Conservation (phyloP, 1,284 basidiomycete species). For the Moniliella sp. region DNA sequence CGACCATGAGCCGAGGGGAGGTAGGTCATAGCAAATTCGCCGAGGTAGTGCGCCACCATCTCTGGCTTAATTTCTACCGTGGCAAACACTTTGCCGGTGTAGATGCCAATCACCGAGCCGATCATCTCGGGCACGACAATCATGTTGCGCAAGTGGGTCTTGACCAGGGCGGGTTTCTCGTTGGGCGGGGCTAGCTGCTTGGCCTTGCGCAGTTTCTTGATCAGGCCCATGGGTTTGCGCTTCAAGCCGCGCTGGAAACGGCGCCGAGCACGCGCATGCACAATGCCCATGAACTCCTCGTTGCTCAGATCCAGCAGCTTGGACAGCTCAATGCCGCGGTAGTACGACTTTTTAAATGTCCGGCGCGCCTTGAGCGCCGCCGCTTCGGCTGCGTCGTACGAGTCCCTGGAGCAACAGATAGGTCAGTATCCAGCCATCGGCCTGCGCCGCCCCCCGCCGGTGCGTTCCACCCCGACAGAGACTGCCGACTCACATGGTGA, state of each 20-base stretch:
- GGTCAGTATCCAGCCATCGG: no score
- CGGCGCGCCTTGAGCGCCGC: conserved; percentile 50
- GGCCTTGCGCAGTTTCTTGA: conserved; percentile 97
- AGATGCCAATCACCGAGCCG: conserved; percentile 46
- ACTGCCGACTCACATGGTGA: no score
- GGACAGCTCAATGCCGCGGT: conserved; percentile 71
- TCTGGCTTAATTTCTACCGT: conserved; percentile 97
- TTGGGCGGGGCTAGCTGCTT: conserved; percentile 96
- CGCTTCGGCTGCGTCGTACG: conserved; percentile 34
- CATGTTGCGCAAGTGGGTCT: conserved; percentile 98
- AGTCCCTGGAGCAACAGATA: no score
- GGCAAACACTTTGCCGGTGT: conserved; percentile 92
- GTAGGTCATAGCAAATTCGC: conserved; percentile 54
- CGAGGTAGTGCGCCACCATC: conserved; percentile 95
- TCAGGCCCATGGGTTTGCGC: conserved; percentile 90
- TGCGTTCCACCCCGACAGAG: no score
- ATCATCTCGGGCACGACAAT: conserved; percentile 99
- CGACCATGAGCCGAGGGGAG: conserved; percentile 98
- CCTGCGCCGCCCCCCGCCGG: no score
- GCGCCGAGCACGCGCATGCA: conserved; percentile 91
- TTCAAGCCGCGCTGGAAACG: conserved; percentile 97
- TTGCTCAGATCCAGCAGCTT: conserved; percentile 88
- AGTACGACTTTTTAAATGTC: conserved; percentile 94
- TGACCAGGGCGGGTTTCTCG: conserved; percentile 93
- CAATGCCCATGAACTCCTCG: conserved; percentile 56